phyloP scores from a whole-genome alignment of 73 alveolate genomes.

The Tetrahymena thermophila region DNA sequence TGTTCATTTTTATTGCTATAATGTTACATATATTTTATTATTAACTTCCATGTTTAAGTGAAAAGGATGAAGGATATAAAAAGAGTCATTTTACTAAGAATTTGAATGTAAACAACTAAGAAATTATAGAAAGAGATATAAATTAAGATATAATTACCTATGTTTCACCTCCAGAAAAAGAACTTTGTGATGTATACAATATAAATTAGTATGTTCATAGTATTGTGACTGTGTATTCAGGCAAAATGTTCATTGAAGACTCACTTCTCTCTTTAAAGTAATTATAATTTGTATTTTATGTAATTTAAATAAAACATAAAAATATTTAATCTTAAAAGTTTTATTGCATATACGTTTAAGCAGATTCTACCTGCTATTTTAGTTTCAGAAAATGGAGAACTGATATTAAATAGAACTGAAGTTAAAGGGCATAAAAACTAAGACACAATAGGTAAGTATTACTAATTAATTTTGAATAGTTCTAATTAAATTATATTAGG shows the following conservation, averaged over 20 bases:
- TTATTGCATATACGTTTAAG: background rate
- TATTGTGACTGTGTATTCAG: background rate
- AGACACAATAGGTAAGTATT: background rate
- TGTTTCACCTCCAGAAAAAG: background rate
- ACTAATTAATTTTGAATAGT: background rate
- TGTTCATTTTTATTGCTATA: background rate
- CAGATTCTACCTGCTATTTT: slow-evolving; percentile 30
- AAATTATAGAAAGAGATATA: background rate
- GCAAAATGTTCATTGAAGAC: background rate
- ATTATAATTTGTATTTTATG: background rate
- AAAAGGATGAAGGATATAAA: background rate
- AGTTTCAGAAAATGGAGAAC: slow-evolving; percentile 10
- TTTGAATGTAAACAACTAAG: background rate
- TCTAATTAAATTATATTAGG: background rate
- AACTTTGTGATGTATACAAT: background rate
- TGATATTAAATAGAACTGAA: slow-evolving; percentile 8
- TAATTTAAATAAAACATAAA: background rate
- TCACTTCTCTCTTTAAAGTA: background rate
- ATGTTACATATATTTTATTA: background rate
- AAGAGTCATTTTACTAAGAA: background rate
- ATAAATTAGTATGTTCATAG: background rate
- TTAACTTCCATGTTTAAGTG: background rate
- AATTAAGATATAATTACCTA: background rate
- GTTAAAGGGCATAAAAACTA: slow-evolving; percentile 4
- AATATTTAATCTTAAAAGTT: background rate